Evolutionary conservation across 2,329 filamentous ascomycete genomes (phyloP), one percentile per base, ranked within the genome.

Genomic region (Pyrenophora graminea): DNA sequence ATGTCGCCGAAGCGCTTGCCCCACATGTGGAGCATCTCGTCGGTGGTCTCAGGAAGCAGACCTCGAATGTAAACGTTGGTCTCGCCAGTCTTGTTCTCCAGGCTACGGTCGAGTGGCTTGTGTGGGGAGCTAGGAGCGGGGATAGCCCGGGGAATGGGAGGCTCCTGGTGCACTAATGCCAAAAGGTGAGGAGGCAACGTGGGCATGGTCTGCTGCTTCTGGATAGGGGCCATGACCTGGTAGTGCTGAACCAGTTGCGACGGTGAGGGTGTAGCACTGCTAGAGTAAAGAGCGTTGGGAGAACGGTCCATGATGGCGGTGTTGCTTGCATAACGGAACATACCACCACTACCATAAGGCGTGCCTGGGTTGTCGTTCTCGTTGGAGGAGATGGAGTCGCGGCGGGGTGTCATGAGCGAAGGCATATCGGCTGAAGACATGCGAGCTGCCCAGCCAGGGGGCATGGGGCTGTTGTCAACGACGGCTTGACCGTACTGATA

Each of bases 1-100:
- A 99, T 94, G 54, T 88, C 86, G 36, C 94, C 95, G 69, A 97
- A 99, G 43, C 93, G 89, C 62, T 85, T 81, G 37, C 93, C 88
- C 76, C 94, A 97, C 37, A 82, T 81, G 64, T 89, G 83, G 15
- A 99, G 80, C 70, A 95, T 87, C 42, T 95, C 89, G 67, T 99
- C 94, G 41, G 95, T 94, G 0, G 93, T 99, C 64, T 95, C 93
- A 0, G 94, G 93, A 58, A 96, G 89, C 56, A 99, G 87, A 15
- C 95, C 95, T 55, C 94, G 90, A 59, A 99, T 97, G 79, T 99
- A 99, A 59, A 99, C 93, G 68, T 99, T 99, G 58, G 91, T 94
- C 70, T 97, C 96, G 38, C 92, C 92, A 40, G 89, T 94, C 52
- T 91, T 89, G 68, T 97, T 97, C 76, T 96, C 90, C 41, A 99